phyloP scores from a whole-genome alignment of 805 yeast species.

The Ogataea chonburiensis region DNA sequence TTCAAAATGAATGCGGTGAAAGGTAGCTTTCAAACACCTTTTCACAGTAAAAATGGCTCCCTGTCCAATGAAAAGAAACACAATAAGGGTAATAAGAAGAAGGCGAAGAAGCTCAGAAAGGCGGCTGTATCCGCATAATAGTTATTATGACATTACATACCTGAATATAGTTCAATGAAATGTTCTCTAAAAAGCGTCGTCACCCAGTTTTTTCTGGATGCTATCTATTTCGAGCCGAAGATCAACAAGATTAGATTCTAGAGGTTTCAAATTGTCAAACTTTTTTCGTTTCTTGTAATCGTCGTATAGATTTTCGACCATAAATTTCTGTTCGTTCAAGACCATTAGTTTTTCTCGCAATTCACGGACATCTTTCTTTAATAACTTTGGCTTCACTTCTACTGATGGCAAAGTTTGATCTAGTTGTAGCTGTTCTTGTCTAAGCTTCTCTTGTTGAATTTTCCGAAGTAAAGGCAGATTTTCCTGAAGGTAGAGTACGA shows the following conservation, averaged over 20 bases:
- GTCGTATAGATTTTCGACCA: constrained; percentile 64
- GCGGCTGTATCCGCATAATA: constrained; percentile 11
- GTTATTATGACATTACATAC: background rate
- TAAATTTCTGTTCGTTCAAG: constrained; percentile 74
- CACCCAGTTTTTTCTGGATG: constrained; percentile 56
- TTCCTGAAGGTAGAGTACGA: constrained; percentile 62
- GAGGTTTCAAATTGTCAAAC: constrained; percentile 70
- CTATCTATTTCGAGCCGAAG: constrained; percentile 47
- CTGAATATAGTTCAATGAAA: background rate
- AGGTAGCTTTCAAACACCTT: constrained; percentile 69
- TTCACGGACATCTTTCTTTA: constrained; percentile 54
- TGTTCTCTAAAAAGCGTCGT: constrained; percentile 34
- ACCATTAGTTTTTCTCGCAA: constrained; percentile 79
- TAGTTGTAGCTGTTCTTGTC: constrained; percentile 14
- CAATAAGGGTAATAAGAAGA: constrained; percentile 46
- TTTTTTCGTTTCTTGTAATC: constrained; percentile 63
- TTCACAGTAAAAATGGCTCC: constrained; percentile 53
- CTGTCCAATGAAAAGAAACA: constrained; percentile 77
- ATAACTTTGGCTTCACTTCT: constrained; percentile 32
- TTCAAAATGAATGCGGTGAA: constrained; percentile 64
- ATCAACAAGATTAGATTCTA: constrained; percentile 59
- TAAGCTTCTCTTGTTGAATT: constrained; percentile 41
- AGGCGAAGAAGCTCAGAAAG: constrained; percentile 20
- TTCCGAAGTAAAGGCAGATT: constrained; percentile 63
- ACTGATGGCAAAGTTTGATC: constrained; percentile 3